phyloP scores from a whole-genome alignment of 495 filamentous ascomycete genomes.

The Mycothermus thermophilus region DNA sequence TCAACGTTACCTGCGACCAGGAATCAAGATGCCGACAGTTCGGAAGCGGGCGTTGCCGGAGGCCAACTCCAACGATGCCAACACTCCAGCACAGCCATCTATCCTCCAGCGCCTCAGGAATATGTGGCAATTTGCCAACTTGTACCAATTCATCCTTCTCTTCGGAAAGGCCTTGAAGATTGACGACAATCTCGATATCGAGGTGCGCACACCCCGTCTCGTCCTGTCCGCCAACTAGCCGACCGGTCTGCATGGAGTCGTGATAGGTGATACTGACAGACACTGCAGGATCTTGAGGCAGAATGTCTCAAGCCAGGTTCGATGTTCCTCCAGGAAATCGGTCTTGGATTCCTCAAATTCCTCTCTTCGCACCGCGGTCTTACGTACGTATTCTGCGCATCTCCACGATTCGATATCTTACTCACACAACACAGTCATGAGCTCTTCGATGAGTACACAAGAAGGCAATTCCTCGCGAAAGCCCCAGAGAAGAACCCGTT shows the following conservation, averaged over 20 bases:
- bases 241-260: no score
- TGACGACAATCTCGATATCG: constrained; percentile 71
- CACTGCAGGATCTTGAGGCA: constrained; percentile 64
- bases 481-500: constrained; percentile 75
- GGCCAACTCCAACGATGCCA: constrained; percentile 30
- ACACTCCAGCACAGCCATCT: constrained; percentile 21
- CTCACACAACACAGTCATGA: constrained; percentile 44
- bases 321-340: constrained; percentile 60
- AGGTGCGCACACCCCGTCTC: constrained; percentile 41
- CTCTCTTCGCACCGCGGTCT: constrained; percentile 88
- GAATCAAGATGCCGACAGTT: constrained; percentile 39
- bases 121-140: constrained; percentile 89
- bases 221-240: background rate
- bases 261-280: background rate
- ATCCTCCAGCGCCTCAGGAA: constrained; percentile 61
- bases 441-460: constrained; percentile 87
- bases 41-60: constrained; percentile 64
- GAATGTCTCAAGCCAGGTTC: constrained; percentile 76
- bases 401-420: background rate
- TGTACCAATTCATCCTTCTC: constrained; percentile 82
- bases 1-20: constrained; percentile 1
- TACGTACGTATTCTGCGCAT: constrained; percentile 47
- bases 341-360: constrained; percentile 79
- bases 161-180: constrained; percentile 85
- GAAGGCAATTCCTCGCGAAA: constrained; percentile 76